Conservation (phyloP, 129 eudicot species). For the Logfia minima region DNA sequence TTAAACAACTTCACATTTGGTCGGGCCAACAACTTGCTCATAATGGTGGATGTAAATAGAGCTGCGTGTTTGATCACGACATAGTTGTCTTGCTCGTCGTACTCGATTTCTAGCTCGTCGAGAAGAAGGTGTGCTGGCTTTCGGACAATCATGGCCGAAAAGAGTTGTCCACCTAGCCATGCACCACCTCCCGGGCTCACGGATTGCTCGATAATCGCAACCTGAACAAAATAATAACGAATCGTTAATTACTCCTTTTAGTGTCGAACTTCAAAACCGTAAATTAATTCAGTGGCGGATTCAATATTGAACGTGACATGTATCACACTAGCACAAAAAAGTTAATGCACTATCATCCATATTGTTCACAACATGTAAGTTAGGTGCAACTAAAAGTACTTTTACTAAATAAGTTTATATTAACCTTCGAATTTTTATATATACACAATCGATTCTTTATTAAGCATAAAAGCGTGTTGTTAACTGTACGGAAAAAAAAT, state of each 20-base stretch:
- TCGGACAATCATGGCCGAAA: conserved; percentile 11
- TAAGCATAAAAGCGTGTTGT: too few species aligned
- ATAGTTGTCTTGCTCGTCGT: conserved; percentile 31
- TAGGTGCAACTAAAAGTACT: too few species aligned
- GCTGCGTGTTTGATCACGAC: conserved; percentile 79
- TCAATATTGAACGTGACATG: too few species aligned
- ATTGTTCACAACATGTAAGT: too few species aligned
- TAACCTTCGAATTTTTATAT: too few species aligned
- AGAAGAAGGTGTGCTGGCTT: conserved; percentile 18
- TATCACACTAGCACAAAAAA: not conserved
- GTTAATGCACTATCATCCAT: not conserved
- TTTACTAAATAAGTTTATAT: too few species aligned
- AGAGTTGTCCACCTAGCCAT: conserved; percentile 64
- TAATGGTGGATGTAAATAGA: conserved; percentile 71
- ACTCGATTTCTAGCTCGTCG: conserved; percentile 11
- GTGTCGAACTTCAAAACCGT: not conserved
- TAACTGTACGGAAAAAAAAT: too few species aligned
- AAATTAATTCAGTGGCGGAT: not conserved
- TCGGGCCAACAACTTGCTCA: conserved; percentile 66
- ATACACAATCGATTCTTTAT: too few species aligned
- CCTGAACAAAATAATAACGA: not conserved
- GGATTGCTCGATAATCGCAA: conserved; percentile 33
- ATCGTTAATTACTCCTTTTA: not conserved
- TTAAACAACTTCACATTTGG: conserved; percentile 77
- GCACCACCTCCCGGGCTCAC: conserved; percentile 91